Base-by-base conservation (phyloP, 805 yeast species). In the Torulaspora franciscae region DNA sequence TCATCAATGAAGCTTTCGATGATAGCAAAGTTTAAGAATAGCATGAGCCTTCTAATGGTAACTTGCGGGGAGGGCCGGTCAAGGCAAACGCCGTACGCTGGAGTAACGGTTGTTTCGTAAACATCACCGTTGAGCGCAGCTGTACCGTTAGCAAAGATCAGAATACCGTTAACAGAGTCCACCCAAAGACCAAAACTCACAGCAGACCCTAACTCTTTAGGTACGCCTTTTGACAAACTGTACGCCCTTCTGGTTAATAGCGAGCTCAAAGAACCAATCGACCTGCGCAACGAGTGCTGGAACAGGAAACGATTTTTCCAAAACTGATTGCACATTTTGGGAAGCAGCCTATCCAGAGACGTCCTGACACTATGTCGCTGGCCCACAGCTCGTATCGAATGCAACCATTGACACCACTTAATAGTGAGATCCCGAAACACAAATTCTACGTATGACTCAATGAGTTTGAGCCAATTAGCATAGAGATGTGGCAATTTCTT, bases 1-100 rank as follows among this genome's bases (percentile, higher is more conserved):
- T 51, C 53, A 13, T 48, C 40, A 37, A 37, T 27, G 37, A 54
- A 45, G 37, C 59, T 54, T 34, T 54, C 54, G 24, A 54, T 15
- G 11, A 55, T 43, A 37, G 59, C 54, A 32, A 51, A 30, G 35
- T 58, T 56, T n/a, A 55, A 40, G 40, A 56, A 58, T 4, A 56
- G 39, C 42, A 55, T 29, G 35, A 56, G 32, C 42, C 49, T 58
- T 28, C 38, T 41, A 15, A 47, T 50, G 17, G 43, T 40, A 7
- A 24, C 42, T 15, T 42, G 45, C 13, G 47, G 42, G 8, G 46
- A 22, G 3, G 13, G 29, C 32, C 40, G 43, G 19, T 49, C 49
- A 10, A 49, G 25, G 13, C 47, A 43, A 9, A 49, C 11, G 4
- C 56, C 54, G 19, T 27, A 42, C 24, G 47, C 48, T 10, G 61